phyloP scores from a whole-genome alignment of 176 grass and related monocot genomes.

The Elymus sibiricus region DNA sequence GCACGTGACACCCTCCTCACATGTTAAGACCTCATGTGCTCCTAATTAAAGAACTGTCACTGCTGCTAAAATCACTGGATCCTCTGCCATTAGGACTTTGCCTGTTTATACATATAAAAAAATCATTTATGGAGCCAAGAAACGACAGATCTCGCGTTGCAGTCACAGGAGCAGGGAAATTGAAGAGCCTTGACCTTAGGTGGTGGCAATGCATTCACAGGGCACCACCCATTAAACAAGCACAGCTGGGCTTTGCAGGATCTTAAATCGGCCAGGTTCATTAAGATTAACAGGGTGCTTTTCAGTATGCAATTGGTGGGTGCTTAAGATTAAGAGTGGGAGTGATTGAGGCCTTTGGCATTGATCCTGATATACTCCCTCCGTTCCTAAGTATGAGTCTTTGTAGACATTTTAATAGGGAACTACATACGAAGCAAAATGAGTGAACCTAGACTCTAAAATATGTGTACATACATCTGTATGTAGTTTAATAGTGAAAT shows the following conservation, averaged over 20 bases:
- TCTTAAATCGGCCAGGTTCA: conserved; percentile 7
- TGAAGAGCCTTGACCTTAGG: conserved; percentile 39
- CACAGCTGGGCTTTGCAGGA: not conserved
- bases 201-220: conserved; percentile 21
- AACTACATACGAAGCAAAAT: too few relatives aligned
- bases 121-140: not conserved
- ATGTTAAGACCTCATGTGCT: not conserved
- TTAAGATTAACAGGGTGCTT: conserved; percentile 17
- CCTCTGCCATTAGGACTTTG: not conserved
- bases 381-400: too few relatives aligned
- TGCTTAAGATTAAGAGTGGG: not conserved
- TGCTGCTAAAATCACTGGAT: not conserved
- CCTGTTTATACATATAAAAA: not conserved
- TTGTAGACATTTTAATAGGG: too few relatives aligned
- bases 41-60: not conserved
- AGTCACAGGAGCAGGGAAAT: conserved; percentile 4
- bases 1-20: not conserved
- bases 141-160: not conserved
- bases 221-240: conserved; percentile 16
- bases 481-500: too few relatives aligned
- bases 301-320: not conserved
- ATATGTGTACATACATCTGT: too few relatives aligned
- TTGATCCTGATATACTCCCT: not conserved
- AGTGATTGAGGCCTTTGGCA: not conserved
- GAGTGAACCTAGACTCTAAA: too few relatives aligned